Percentiles rank a stretch among this genome's conserved stretches.
phyloP scores from a whole-genome alignment of 352 stramenopile genomes.

The Pythium scleroteichum region DNA sequence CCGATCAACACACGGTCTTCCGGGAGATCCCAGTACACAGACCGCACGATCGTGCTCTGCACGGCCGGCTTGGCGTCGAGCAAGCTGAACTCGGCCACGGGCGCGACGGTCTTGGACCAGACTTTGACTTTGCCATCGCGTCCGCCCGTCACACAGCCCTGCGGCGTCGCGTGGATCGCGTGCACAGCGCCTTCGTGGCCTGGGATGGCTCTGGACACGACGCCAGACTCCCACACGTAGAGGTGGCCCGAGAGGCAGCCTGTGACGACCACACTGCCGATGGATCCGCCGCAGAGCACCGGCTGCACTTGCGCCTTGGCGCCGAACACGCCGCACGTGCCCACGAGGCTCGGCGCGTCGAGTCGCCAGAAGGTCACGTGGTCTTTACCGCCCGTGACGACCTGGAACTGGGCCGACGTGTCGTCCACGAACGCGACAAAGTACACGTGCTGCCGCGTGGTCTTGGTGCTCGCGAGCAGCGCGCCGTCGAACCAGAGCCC shows the following conservation, averaged over 20 bases:
- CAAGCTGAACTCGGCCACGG: constrained; percentile 67
- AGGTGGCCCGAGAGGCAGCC: constrained; percentile 65
- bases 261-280: constrained; percentile 56
- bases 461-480: constrained; percentile 48
- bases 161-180: constrained; percentile 51
- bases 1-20: constrained; percentile 72
- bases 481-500: constrained; percentile 65
- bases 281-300: constrained; percentile 58
- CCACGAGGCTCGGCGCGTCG: constrained; percentile 46
- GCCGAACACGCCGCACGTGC: constrained; percentile 64
- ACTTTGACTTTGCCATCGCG: constrained; percentile 72
- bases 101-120: constrained; percentile 51
- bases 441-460: constrained; percentile 54
- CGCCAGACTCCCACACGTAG: constrained; percentile 71
- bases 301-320: constrained; percentile 53
- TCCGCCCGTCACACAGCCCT: constrained; percentile 60
- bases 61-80: constrained; percentile 50
- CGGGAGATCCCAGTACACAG: constrained; percentile 64
- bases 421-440: constrained; percentile 70
- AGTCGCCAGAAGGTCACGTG: constrained; percentile 79
- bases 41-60: constrained; percentile 47
- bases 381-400: constrained; percentile 65
- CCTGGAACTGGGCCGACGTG: constrained; percentile 34
- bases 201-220: constrained; percentile 56
- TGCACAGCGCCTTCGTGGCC: constrained; percentile 72